A percentile compares a stretch with the other conserved stretches of the same genome.
Evolutionary conservation across 768 basidiomycete genomes (phyloP).

Genomic region (Lentinula edodes): DNA sequence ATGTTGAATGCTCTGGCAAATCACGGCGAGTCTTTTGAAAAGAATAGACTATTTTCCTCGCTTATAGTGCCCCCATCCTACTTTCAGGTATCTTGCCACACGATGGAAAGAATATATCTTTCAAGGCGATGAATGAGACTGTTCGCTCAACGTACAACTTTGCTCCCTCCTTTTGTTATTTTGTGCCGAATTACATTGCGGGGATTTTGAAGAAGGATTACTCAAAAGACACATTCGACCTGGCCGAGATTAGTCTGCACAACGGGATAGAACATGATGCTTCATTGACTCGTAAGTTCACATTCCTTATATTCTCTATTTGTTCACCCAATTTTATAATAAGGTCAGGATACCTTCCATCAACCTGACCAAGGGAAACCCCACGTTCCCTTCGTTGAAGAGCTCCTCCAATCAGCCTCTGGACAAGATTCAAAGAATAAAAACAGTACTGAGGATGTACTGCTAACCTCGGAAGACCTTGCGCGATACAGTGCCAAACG

Average conservation of each 20-base stretch:
- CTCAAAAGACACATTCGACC: slow-evolving; percentile 52
- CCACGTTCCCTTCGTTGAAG: slow-evolving; percentile 45
- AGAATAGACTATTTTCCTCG: not conserved
- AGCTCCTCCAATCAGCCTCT: slow-evolving; percentile 51
- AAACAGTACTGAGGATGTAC: slow-evolving; percentile 19
- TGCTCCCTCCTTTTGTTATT: slow-evolving; percentile 58
- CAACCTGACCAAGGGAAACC: slow-evolving; percentile 49
- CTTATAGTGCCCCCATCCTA: slow-evolving; percentile 27
- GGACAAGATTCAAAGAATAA: slow-evolving; percentile 30
- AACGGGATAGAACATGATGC: slow-evolving; percentile 74
- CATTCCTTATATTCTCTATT: slow-evolving; percentile 7
- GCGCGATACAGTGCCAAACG: slow-evolving; percentile 54
- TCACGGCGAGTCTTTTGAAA: slow-evolving; percentile 46
- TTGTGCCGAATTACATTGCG: slow-evolving; percentile 59
- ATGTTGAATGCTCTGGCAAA: slow-evolving; percentile 80
- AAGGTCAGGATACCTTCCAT: slow-evolving; percentile 48
- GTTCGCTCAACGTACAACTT: slow-evolving; percentile 67
- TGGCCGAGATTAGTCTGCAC: slow-evolving; percentile 64
- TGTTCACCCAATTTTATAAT: not conserved
- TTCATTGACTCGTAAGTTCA: slow-evolving; percentile 48
- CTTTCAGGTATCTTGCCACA: slow-evolving; percentile 56
- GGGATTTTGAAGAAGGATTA: slow-evolving; percentile 53
- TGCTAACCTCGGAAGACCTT: slow-evolving; percentile 56
- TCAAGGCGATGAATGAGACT: slow-evolving; percentile 37
- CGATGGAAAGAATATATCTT: slow-evolving; percentile 64